A percentile compares a stretch with the other conserved stretches of the same genome.
Conservation (phyloP, 352 stramenopile species). For the Pythium phragmiticola region DNA sequence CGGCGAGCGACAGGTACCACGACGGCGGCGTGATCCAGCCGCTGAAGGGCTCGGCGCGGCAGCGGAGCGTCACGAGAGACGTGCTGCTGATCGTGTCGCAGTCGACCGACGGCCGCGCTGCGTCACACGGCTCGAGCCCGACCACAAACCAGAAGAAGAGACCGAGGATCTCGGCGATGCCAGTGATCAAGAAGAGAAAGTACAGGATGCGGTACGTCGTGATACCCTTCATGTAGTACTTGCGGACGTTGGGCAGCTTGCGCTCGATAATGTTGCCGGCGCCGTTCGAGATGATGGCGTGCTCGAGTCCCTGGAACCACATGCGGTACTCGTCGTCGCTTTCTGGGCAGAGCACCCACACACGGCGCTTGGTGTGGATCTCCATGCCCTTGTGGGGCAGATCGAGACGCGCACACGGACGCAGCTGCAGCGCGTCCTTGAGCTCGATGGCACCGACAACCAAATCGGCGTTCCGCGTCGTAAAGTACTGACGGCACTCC, state of each 20-base stretch:
- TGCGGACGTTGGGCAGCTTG: slow-evolving; percentile 85
- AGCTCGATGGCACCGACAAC: slow-evolving; percentile 81
- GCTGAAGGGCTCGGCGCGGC: slow-evolving; percentile 48
- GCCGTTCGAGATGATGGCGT: slow-evolving; percentile 74
- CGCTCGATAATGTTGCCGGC: slow-evolving; percentile 87
- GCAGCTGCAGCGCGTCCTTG: slow-evolving; percentile 84
- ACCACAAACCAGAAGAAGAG: slow-evolving; percentile 88
- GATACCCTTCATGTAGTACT: slow-evolving; percentile 90
- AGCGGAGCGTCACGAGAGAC: slow-evolving; percentile 54
- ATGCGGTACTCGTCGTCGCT: slow-evolving; percentile 85
- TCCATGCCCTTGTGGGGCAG: slow-evolving; percentile 86
- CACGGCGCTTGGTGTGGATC: slow-evolving; percentile 81
- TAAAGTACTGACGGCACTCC: slow-evolving; percentile 88
- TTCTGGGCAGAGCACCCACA: slow-evolving; percentile 86
- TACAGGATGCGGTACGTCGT: slow-evolving; percentile 79
- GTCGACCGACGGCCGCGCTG: slow-evolving; percentile 38
- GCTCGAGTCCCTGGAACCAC: slow-evolving; percentile 83
- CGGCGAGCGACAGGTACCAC: slow-evolving; percentile 44
- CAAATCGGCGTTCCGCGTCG: slow-evolving; percentile 77
- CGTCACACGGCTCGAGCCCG: slow-evolving; percentile 72
- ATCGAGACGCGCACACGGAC: slow-evolving; percentile 77
- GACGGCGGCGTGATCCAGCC: slow-evolving; percentile 41
- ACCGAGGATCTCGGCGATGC: slow-evolving; percentile 68
- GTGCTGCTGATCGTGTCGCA: slow-evolving; percentile 63
- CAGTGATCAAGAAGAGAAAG: slow-evolving; percentile 76